A percentile compares a stretch with the other conserved stretches of the same genome.
phyloP scores from a whole-genome alignment of 2,329 filamentous ascomycete species.

The Diaporthe eres region DNA sequence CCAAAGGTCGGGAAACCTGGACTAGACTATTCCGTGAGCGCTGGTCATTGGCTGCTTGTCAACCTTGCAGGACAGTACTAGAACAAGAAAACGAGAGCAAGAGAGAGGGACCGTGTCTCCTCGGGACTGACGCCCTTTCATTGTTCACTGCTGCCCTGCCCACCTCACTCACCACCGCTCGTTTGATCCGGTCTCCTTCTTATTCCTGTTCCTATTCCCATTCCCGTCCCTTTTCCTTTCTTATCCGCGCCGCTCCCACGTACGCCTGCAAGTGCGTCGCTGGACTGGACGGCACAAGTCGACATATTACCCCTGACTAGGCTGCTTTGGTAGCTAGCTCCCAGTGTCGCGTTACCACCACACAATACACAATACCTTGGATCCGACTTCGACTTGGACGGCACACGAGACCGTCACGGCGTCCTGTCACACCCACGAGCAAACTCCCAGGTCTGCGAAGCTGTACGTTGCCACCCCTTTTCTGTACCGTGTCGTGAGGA shows the following conservation, averaged over 20 bases:
- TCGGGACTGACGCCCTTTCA: constrained; percentile 14
- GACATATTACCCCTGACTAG: constrained; percentile 40
- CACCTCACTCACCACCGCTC: constrained; percentile 25
- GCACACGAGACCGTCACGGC: not conserved
- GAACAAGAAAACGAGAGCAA: not conserved
- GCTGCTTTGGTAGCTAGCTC: constrained; percentile 34
- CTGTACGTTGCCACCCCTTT: constrained; percentile 33
- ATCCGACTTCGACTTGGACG: not conserved
- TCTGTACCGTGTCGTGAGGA: constrained; percentile 5
- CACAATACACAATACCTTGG: not conserved
- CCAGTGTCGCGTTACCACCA: constrained; percentile 17
- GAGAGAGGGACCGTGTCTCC: constrained; percentile 14
- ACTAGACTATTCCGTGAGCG: constrained; percentile 14
- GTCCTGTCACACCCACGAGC: not conserved
- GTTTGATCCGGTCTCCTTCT: constrained; percentile 10
- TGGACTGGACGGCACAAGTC: constrained; percentile 19
- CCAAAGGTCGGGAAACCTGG: constrained; percentile 39
- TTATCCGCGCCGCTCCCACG: constrained; percentile 5
- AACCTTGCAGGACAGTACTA: not conserved
- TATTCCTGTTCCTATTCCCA: not conserved
- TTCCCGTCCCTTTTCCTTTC: not conserved
- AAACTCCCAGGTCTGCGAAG: constrained; percentile 13
- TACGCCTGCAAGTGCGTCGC: constrained; percentile 30
- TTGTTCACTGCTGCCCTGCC: constrained; percentile 21
- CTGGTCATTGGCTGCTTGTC: constrained; percentile 29